Conservation (phyloP, 179 eudicot species). For the Dionaea muscipula region DNA sequence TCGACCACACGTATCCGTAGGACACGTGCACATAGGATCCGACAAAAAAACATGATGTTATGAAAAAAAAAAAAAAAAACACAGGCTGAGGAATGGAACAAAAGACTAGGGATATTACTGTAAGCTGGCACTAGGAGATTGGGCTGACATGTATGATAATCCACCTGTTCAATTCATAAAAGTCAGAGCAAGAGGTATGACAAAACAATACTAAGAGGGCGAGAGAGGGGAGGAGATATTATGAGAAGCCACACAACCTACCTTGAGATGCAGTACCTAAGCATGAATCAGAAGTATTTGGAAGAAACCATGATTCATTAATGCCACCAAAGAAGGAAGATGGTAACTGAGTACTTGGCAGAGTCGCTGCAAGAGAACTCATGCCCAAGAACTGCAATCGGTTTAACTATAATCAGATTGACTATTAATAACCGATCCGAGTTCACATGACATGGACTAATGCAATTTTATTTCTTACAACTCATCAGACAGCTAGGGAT, state of each 20-base stretch:
- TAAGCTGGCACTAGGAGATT: constrained; percentile 35
- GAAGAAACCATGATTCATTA: constrained; percentile 52
- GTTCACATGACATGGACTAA: not conserved
- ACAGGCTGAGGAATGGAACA: constrained; percentile 10
- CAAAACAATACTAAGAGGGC: not conserved
- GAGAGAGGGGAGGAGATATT: constrained; percentile 2
- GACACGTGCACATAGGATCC: too few relatives aligned
- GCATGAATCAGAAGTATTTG: constrained; percentile 27
- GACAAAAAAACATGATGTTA: too few relatives aligned
- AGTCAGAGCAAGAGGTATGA: constrained; percentile 11
- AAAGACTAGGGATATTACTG: constrained; percentile 30
- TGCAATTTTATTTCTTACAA: not conserved
- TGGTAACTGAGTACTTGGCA: constrained; percentile 38
- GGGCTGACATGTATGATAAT: constrained; percentile 43
- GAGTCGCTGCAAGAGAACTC: constrained; percentile 53
- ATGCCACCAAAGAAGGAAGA: constrained; percentile 34
- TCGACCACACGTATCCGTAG: too few relatives aligned
- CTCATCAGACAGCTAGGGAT: too few relatives aligned
- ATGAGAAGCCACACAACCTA: constrained; percentile 11
- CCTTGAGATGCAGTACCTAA: constrained; percentile 33
- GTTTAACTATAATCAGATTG: constrained; percentile 3
- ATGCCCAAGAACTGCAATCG: constrained; percentile 52
- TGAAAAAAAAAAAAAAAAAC: not conserved
- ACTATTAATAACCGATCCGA: constrained; percentile 6
- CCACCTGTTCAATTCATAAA: constrained; percentile 32